Percentiles rank a stretch among this genome's conserved stretches.
phyloP scores from a whole-genome alignment of 352 stramenopile species.

The Pythium grandisporangium region DNA sequence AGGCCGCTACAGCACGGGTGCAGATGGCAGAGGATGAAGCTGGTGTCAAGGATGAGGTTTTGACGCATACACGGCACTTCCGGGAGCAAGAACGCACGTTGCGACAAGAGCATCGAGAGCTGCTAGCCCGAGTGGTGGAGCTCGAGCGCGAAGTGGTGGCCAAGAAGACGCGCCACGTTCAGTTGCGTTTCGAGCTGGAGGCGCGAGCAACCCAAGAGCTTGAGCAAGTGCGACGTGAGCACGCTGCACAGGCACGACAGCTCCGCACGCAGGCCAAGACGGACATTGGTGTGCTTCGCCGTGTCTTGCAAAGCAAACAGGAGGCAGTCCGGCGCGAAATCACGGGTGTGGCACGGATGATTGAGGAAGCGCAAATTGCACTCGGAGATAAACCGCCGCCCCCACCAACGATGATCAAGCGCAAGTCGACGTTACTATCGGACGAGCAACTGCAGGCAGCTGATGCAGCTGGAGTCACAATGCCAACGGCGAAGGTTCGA shows the following conservation, averaged over 20 bases:
- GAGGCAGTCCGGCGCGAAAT: conserved; percentile 16
- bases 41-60: conserved; percentile 21
- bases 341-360: conserved; percentile 15
- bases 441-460: conserved; percentile 6
- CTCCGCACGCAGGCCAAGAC: conserved; percentile 48
- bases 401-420: too few relatives aligned
- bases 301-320: conserved; percentile 45
- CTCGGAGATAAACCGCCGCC: too few relatives aligned
- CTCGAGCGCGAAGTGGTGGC: conserved; percentile 43
- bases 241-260: conserved; percentile 38
- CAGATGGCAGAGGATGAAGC: conserved; percentile 21
- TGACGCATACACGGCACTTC: conserved; percentile 39
- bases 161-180: conserved; percentile 51
- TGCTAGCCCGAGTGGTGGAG: conserved; percentile 44
- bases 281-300: conserved; percentile 28
- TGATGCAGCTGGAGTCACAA: too few relatives aligned
- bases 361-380: too few relatives aligned
- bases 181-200: conserved; percentile 40
- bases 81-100: conserved; percentile 45
- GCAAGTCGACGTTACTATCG: conserved; percentile 16
- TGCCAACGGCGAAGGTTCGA: too few relatives aligned
- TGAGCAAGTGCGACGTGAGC: conserved; percentile 25
- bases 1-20: conserved; percentile 16
- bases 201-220: conserved; percentile 22
- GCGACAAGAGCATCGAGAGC: conserved; percentile 39